Percentiles rank a stretch among this genome's conserved stretches.
These are phyloP conservation scores for Trichocladium uniseriatum DNA, from an alignment of 495 filamentous ascomycete species.

Conservation along the genomic window DNA sequence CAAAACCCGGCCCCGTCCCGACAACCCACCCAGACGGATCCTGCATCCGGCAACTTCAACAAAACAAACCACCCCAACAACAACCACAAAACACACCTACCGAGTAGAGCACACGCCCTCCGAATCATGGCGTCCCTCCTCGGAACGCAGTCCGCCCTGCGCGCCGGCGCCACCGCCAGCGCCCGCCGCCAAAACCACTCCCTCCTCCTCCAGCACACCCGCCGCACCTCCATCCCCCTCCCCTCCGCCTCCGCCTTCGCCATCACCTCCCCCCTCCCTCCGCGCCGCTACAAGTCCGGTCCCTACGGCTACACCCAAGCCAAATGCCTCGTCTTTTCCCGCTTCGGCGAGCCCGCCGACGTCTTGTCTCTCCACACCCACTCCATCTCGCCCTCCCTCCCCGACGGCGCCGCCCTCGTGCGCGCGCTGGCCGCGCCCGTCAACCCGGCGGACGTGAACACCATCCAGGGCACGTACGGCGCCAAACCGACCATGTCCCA, in stretches of 20 bases:
- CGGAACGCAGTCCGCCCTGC: neutral
- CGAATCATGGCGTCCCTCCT: constrained; percentile 4
- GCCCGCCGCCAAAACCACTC: neutral
- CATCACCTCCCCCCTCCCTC: neutral
- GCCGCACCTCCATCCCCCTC: neutral
- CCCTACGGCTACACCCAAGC: constrained; percentile 95
- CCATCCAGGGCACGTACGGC: constrained; percentile 91
- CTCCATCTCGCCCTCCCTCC: constrained; percentile 70
- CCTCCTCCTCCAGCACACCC: neutral
- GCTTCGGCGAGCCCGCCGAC: constrained; percentile 76
- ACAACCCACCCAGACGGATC: too few relatives aligned
- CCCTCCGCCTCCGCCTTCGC: neutral
- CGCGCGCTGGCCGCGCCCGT: constrained; percentile 76
- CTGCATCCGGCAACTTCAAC: too few relatives aligned
- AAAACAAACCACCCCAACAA: too few relatives aligned
- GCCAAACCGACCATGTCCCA: constrained; percentile 64
- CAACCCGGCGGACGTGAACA: constrained; percentile 96
- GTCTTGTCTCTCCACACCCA: constrained; percentile 73
- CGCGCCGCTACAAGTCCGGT: constrained; percentile 35
- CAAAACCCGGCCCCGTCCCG: too few relatives aligned
- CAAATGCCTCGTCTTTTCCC: constrained; percentile 76
- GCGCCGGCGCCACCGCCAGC: neutral
- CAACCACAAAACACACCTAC: too few relatives aligned
- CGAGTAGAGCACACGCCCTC: neutral
- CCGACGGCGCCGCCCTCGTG: constrained; percentile 56